These are phyloP conservation scores for Takakia lepidozioides DNA, from an alignment of 225 moss, liverwort and hornwort species.

Conservation along the genomic window DNA sequence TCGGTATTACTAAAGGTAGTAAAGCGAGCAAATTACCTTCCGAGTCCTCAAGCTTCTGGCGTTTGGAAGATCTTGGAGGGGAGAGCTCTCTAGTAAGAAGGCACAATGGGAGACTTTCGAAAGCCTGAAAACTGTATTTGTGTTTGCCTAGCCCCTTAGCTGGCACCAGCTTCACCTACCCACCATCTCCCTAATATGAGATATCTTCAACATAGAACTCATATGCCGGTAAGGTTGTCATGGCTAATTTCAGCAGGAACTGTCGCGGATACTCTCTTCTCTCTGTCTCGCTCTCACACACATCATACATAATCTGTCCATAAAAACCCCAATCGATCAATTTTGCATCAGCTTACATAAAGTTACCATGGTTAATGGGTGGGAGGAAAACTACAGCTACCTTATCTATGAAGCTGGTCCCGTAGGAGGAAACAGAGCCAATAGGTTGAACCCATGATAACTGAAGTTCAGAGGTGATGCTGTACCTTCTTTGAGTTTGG, in stretches of 20 bases:
- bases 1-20: no score
- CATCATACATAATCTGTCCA: neutral
- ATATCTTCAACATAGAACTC: no score
- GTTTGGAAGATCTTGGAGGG: conserved; percentile 3
- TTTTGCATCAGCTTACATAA: neutral
- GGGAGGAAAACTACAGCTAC: no score
- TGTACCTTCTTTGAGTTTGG: conserved; percentile 11
- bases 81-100: conserved; percentile 1
- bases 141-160: conserved; percentile 44
- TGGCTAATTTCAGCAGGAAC: no score
- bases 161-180: conserved; percentile 38
- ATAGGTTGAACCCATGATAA: no score
- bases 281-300: neutral
- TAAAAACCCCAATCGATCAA: neutral
- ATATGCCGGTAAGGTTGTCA: neutral
- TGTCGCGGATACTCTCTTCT: neutral
- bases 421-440: no score
- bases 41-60: neutral
- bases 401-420: no score
- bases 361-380: no score
- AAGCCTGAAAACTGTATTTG: conserved; percentile 43
- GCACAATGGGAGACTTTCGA: conserved; percentile 25
- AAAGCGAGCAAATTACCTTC: no score
- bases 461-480: no score
- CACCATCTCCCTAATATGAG: neutral